Conservation (phyloP, 805 yeast species). For the Debaryomyces hansenii region DNA sequence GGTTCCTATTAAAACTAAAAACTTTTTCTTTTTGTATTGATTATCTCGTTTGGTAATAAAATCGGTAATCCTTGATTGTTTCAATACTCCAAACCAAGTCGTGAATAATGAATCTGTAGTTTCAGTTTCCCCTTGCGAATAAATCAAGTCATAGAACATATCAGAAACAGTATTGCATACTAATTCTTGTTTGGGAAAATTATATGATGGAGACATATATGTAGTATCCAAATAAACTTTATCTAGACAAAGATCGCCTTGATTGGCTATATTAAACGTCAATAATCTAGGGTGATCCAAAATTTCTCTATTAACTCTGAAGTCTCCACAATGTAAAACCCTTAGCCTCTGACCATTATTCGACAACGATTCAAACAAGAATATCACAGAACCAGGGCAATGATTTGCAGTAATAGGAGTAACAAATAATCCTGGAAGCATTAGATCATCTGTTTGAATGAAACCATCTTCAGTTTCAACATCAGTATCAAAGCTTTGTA, state of each 20-base stretch:
- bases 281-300: conserved; percentile 35
- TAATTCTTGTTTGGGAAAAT: conserved; percentile 73
- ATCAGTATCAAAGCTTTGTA: conserved; percentile 11
- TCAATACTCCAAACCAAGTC: conserved; percentile 32
- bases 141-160: conserved; percentile 44
- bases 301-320: conserved; percentile 64
- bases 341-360: conserved; percentile 21
- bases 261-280: conserved; percentile 16
- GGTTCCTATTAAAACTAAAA: conserved; percentile 74
- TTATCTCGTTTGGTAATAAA: conserved; percentile 15
- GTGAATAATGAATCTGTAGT: conserved; percentile 17
- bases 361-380: conserved; percentile 57
- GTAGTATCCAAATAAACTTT: conserved; percentile 87
- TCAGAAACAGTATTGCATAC: conserved; percentile 64
- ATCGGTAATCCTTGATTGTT: conserved; percentile 43
- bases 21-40: conserved; percentile 33
- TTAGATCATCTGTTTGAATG: conserved; percentile 5
- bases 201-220: conserved; percentile 70
- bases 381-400: conserved; percentile 92
- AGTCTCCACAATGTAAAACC: conserved; percentile 89
- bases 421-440: conserved; percentile 45
- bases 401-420: conserved; percentile 84
- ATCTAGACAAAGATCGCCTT: conserved; percentile 35
- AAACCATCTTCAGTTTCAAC: conserved; percentile 17
- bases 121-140: conserved; percentile 20